Base-by-base conservation (phyloP, 73 alveolate species). In the Tetrahymena malaccensis region DNA sequence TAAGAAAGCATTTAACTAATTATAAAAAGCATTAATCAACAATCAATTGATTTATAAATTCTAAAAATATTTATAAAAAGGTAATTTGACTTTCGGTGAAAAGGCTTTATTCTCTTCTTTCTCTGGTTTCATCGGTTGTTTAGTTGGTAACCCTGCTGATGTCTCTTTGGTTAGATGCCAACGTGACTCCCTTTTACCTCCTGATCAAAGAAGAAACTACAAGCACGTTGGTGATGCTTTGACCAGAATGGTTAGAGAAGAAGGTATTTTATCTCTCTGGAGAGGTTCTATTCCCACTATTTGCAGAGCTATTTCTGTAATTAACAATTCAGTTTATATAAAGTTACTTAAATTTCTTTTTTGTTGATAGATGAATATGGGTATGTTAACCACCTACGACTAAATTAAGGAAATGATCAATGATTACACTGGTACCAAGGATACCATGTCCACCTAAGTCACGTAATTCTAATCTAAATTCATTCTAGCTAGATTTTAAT, bases 101-200 rank as follows among this genome's bases (percentile, higher is more conserved):
- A 98, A 97, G 95, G 89, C 94, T 83, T 94, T 94, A 43, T 96
- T 98, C 19, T 98, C 99, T 15, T 55, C 97, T 27, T 58, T 96
- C 37, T 98, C 99, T 35, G 99, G 99, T 33, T 98, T 97, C 84
- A 56, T 97, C 43, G 99, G 99, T 34, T 97, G 99, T 4, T 50
- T 96, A 25, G 97, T 98, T 25, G 99, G 99, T 21, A 98, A 97
- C 94, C 99, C 99, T 19, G 97, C 98, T 27, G 99, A 98, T 96
- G 94, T 98, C 22, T 97, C 98, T 21, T 85, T 98, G 95, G 97
- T 98, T 17, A 94, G 99, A 93, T 85, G 98, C 96, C 97, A 98
- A 93, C 96, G 99, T 50, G 99, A 98, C 95, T 33, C 96, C 13
- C 84, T 96, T 35, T 97, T 98, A 13, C 99, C 99, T 31, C 95